Evolutionary conservation across 192 early-diverging fungal genomes (phyloP), one percentile per base, ranked within the genome.

Genomic region (Coemansia reversa): DNA sequence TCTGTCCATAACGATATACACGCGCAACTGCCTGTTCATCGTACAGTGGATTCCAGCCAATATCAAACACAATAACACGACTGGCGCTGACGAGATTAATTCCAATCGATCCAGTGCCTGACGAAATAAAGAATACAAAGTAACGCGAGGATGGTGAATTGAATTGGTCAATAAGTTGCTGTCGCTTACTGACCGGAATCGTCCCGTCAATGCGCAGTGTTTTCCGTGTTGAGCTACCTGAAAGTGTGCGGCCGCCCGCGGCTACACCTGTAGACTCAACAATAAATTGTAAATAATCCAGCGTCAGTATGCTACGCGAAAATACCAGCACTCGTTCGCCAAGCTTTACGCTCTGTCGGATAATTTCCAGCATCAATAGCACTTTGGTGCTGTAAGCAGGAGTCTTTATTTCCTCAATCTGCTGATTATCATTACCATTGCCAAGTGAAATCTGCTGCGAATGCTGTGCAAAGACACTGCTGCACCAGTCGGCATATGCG

Each of bases 11-110:
- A 9, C 89, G 83, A 67, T 90, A 88, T 8, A 81, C 84, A 27
- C 89, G 75, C 0, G 87, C 91, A 29, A 92, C 82, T 3, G 89
- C 87, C 73, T 92, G 91, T 50, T 92, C 87, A 60, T 90, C 89
- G 48, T 79, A 79, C 32, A 86, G 87, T 22, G 92, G 92, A 54
- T 92, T 94, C 91, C 91, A 94, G 39, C 89, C 90, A 25, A 85
- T 69, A 62, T 92, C 92, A 60, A 87, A 76, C 14, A 94, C 59
- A 18, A 94, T 75, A 5, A 94, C 86, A 4, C 90, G 83, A 60
- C 80, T 93, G 14, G 92, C 92, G 0, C 83, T 78, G 3, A 83
- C 70, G n/a, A 92, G 63, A 59, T 92, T 93, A 18, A 90, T 66
- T 11, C 88, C 89, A 39, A 89, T 72, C 19, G 77, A 81, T 9